phyloP scores from a whole-genome alignment of 352 stramenopile species.

The Globisporangium polare region DNA sequence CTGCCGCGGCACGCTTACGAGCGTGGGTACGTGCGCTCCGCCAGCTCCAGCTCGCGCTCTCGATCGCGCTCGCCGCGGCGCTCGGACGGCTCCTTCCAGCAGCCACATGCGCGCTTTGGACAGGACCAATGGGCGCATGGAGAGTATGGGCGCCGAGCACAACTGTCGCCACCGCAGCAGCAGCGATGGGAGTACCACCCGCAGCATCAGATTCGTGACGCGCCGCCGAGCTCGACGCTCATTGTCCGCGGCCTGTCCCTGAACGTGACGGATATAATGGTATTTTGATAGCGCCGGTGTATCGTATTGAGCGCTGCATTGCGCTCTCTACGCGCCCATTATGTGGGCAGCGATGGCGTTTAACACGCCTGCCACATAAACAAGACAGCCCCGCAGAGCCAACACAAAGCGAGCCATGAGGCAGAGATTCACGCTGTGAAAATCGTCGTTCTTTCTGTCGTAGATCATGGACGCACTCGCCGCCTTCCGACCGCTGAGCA shows the following conservation, averaged over 20 bases:
- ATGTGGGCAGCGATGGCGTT: not conserved
- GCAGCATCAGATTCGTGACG: constrained; percentile 8
- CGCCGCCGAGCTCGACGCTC: constrained; percentile 53
- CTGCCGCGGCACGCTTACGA: not conserved
- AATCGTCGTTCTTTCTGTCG: constrained; percentile 1
- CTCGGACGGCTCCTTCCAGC: constrained; percentile 2
- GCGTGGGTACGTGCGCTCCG: not conserved
- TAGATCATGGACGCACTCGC: constrained; percentile 61
- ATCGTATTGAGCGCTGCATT: not conserved
- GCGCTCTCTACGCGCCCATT: not conserved
- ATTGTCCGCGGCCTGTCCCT: constrained; percentile 55
- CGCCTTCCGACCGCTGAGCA: constrained; percentile 43
- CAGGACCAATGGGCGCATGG: not conserved
- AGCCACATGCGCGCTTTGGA: not conserved
- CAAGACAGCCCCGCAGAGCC: not conserved
- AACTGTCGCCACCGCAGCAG: not conserved
- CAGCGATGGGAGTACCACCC: not conserved
- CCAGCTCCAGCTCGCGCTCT: constrained; percentile 6
- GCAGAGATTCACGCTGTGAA: constrained; percentile 17
- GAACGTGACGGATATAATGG: constrained; percentile 59
- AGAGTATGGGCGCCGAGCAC: not conserved
- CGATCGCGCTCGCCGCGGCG: constrained; percentile 3
- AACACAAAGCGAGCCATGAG: not conserved
- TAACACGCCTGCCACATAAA: not conserved
- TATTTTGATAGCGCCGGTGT: constrained; percentile 20